Conservation (phyloP, 2,329 filamentous ascomycete species). For the Metarhizium rileyi region DNA sequence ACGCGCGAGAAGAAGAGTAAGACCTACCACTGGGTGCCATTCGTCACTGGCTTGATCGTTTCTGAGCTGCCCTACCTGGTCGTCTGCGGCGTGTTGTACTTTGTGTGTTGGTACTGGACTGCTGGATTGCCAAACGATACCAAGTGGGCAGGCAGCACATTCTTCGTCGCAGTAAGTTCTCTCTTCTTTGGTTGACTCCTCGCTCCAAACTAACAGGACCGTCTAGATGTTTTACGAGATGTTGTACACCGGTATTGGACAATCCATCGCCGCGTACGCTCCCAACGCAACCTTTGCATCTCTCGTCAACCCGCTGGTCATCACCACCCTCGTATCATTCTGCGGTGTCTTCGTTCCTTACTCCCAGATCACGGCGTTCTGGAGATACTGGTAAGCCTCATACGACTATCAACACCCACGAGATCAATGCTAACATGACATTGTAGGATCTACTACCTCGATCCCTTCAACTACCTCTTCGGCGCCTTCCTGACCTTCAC, state of each 20-base stretch:
- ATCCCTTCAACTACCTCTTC: conserved; percentile 54
- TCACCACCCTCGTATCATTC: conserved; percentile 55
- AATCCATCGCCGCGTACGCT: conserved; percentile 53
- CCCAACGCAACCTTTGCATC: conserved; percentile 51
- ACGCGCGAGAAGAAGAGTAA: conserved; percentile 50
- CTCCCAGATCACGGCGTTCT: conserved; percentile 51
- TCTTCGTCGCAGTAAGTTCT: conserved; percentile 29
- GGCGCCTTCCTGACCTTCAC: conserved; percentile 43
- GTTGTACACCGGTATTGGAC: conserved; percentile 50
- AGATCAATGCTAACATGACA: background rate
- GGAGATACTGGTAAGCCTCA: conserved; percentile 41
- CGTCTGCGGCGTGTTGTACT: conserved; percentile 37
- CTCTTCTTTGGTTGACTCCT: background rate
- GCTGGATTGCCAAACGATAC: conserved; percentile 38
- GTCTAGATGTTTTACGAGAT: conserved; percentile 46
- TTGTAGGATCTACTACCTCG: conserved; percentile 44
- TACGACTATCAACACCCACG: background rate
- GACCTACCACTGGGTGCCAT: conserved; percentile 52
- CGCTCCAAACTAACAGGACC: background rate
- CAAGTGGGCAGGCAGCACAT: conserved; percentile 36
- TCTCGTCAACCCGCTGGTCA: conserved; percentile 45
- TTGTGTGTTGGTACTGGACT: conserved; percentile 48
- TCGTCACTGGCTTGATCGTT: conserved; percentile 42
- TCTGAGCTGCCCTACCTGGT: conserved; percentile 37
- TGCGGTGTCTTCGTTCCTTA: conserved; percentile 68